A percentile compares a stretch with the other conserved stretches of the same genome.
Conservation (phyloP, 345 rosid genomes). For the Kandelia obovata region DNA sequence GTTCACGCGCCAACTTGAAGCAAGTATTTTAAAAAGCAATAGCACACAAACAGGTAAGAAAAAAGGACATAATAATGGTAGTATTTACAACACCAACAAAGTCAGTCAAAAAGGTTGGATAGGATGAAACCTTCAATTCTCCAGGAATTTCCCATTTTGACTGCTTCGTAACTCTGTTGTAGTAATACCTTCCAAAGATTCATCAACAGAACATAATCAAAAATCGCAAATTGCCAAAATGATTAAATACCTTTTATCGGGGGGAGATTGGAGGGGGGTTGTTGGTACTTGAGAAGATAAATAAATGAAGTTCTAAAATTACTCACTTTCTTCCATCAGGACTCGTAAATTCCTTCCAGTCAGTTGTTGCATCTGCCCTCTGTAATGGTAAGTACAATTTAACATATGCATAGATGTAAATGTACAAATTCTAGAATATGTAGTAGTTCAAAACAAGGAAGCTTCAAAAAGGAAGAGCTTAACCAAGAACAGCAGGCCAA, state of each 20-base stretch:
- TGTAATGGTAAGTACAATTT: constrained; percentile 36
- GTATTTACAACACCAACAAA: too few species aligned
- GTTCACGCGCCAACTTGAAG: constrained; percentile 84
- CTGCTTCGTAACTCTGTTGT: constrained; percentile 77
- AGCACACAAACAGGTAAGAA: constrained; percentile 7
- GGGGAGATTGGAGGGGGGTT: background rate
- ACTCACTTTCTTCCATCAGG: constrained; percentile 90
- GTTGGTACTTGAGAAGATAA: background rate
- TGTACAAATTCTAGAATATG: too few species aligned
- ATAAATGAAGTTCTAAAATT: background rate
- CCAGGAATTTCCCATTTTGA: constrained; percentile 92
- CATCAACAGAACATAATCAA: constrained; percentile 21
- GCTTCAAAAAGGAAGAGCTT: background rate
- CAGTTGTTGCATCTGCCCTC: constrained; percentile 90
- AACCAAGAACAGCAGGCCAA: background rate
- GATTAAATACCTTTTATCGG: background rate
- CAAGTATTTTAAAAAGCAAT: constrained; percentile 5
- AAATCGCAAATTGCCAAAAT: constrained; percentile 16
- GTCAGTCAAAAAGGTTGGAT: constrained; percentile 5
- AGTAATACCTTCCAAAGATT: constrained; percentile 60
- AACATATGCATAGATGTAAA: background rate
- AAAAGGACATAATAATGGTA: constrained; percentile 4
- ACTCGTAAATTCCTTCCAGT: constrained; percentile 93
- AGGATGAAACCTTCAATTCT: constrained; percentile 70
- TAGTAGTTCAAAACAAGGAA: too few species aligned